Evolutionary conservation across 345 rosid genomes (phyloP).

Genomic region (Acer negundo): DNA sequence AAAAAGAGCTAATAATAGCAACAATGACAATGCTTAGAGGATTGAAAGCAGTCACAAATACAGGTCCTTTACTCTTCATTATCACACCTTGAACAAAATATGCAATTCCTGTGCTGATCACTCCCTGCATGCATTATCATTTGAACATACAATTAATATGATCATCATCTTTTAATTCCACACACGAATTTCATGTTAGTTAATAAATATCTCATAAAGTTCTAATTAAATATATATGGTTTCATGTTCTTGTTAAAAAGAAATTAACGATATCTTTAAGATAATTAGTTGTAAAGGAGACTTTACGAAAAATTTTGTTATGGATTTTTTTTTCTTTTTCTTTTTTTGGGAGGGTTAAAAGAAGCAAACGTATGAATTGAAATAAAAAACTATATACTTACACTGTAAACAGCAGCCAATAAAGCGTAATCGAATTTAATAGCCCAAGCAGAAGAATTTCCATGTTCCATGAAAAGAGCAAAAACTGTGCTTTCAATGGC

Average conservation of each 20-base stretch:
- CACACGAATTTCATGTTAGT: too few species aligned
- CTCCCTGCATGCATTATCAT: constrained; percentile 42
- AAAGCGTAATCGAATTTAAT: constrained; percentile 55
- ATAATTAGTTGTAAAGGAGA: too few species aligned
- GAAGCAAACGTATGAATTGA: background rate
- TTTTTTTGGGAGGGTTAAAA: too few species aligned
- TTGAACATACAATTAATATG: too few species aligned
- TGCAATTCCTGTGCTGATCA: constrained; percentile 53
- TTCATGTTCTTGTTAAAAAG: too few species aligned
- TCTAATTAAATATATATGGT: too few species aligned
- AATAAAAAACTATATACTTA: constrained; percentile 33
- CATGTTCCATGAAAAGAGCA: constrained; percentile 54
- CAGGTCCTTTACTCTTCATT: constrained; percentile 62
- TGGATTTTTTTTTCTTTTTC: too few species aligned
- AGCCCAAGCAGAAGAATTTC: constrained; percentile 55
- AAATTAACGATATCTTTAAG: too few species aligned
- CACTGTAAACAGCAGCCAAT: constrained; percentile 65
- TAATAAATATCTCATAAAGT: too few species aligned
- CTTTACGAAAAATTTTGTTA: too few species aligned
- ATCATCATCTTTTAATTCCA: too few species aligned
- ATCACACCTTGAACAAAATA: constrained; percentile 50
- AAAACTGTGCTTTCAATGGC: constrained; percentile 58
- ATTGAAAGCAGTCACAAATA: constrained; percentile 69
- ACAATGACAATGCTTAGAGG: constrained; percentile 64
- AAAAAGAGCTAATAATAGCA: constrained; percentile 51